A percentile compares a stretch with the other conserved stretches of the same genome.
Evolutionary conservation across 1,284 basidiomycete genomes (phyloP).

Genomic region (Jaminaea rosea): DNA sequence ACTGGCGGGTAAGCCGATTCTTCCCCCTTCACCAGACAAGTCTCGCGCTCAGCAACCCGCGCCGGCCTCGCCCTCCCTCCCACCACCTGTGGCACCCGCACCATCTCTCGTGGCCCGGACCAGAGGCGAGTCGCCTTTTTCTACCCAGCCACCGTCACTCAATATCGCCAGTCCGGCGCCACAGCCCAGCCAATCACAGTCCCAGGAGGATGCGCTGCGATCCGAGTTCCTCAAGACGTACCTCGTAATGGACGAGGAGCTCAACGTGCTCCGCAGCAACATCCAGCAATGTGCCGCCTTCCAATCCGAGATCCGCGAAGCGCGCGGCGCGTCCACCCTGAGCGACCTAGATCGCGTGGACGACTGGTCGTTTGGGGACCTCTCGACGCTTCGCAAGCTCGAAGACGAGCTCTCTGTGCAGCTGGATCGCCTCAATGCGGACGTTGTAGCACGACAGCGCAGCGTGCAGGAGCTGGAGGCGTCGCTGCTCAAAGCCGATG

Average conservation of each 20-base stretch:
- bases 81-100: neutral
- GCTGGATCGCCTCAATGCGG: slow-evolving; percentile 14
- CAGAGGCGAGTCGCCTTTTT: neutral
- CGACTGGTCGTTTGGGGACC: slow-evolving; percentile 48
- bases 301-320: slow-evolving; percentile 31
- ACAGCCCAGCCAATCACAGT: no score
- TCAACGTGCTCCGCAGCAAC: slow-evolving; percentile 29
- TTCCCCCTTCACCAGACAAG: slow-evolving; percentile 5
- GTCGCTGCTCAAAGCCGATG: slow-evolving; percentile 50
- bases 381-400: slow-evolving; percentile 26
- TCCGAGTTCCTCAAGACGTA: slow-evolving; percentile 43
- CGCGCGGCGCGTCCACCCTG: slow-evolving; percentile 9
- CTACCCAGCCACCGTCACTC: slow-evolving; percentile 4
- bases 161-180: slow-evolving; percentile 4
- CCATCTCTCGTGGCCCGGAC: neutral
- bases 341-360: slow-evolving; percentile 24
- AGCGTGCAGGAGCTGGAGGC: slow-evolving; percentile 50
- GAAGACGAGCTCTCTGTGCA: slow-evolving; percentile 9
- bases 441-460: slow-evolving; percentile 41
- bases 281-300: slow-evolving; percentile 36
- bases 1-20: neutral
- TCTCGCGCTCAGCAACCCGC: neutral
- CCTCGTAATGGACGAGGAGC: slow-evolving; percentile 47
- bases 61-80: neutral
- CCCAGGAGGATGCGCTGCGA: no score